Conservation (phyloP, 2,329 filamentous ascomycete species). For the Metarhizium guizhouense region DNA sequence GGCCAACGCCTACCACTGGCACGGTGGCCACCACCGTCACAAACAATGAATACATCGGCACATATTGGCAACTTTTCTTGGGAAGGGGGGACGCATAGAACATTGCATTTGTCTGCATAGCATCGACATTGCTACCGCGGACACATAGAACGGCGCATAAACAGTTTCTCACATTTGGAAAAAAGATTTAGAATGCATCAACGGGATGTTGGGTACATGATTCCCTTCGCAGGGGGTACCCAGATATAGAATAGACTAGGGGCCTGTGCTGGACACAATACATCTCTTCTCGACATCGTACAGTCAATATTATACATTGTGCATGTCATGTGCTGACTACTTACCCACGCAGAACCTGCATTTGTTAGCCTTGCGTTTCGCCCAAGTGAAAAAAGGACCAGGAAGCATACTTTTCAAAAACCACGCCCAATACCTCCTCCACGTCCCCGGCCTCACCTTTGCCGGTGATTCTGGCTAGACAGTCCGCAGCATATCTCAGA, state of each 20-base stretch:
- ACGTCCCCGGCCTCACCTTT: conserved; percentile 79
- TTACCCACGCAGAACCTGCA: conserved; percentile 39
- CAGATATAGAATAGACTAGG: neutral
- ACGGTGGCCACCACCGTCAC: conserved; percentile 13
- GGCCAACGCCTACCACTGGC: conserved; percentile 21
- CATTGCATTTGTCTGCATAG: neutral
- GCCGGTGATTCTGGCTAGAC: conserved; percentile 80
- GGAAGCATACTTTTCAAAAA: conserved; percentile 86
- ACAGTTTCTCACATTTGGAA: neutral
- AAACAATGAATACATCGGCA: neutral
- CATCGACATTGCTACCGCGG: neutral
- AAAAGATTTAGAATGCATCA: neutral
- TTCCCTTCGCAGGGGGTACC: neutral
- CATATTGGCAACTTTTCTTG: neutral
- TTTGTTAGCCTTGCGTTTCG: neutral
- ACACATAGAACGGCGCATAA: neutral
- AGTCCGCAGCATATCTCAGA: conserved; percentile 69
- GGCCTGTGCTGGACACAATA: neutral
- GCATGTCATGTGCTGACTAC: conserved; percentile 13
- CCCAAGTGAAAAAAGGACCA: neutral
- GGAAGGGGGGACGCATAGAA: neutral
- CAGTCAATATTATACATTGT: neutral
- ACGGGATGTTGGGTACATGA: neutral
- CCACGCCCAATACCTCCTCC: conserved; percentile 89
- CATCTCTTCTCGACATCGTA: neutral